Percentiles rank a stretch among this genome's conserved stretches.
Conservation (phyloP, 2,329 filamentous ascomycete species). For the Didymella exigua region DNA sequence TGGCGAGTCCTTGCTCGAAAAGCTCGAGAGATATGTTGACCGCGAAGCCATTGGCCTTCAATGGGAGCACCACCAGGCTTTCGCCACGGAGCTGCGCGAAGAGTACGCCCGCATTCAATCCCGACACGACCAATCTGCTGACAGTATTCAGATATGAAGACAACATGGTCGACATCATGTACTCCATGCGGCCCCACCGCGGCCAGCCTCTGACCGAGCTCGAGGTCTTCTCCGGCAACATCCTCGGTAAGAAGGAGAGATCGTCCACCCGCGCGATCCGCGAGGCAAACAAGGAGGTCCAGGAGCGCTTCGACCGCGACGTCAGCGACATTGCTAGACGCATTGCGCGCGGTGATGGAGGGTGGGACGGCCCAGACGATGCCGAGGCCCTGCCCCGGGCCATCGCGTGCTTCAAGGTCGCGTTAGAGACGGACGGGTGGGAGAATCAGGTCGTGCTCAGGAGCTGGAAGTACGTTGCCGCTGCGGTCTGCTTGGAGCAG, state of each 20-base stretch:
- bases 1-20: constrained; percentile 32
- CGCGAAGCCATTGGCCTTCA: constrained; percentile 47
- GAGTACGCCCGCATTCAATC: neutral
- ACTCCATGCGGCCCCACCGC: constrained; percentile 38
- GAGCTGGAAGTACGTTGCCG: constrained; percentile 62
- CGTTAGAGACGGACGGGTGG: constrained; percentile 41
- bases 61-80: constrained; percentile 48
- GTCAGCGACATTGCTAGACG: constrained; percentile 51
- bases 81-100: constrained; percentile 53
- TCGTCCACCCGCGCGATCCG: constrained; percentile 40
- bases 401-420: constrained; percentile 57
- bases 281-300: constrained; percentile 43
- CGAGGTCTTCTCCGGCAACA: constrained; percentile 62
- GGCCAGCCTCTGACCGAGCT: constrained; percentile 40
- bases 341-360: constrained; percentile 50
- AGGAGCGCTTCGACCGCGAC: constrained; percentile 51
- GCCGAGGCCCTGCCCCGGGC: constrained; percentile 54
- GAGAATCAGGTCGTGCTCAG: constrained; percentile 44
- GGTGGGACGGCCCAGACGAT: constrained; percentile 34
- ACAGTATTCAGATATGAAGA: constrained; percentile 56
- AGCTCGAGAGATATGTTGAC: constrained; percentile 51
- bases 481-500: constrained; percentile 58
- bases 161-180: constrained; percentile 56
- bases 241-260: constrained; percentile 57
- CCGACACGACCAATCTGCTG: neutral